Base-by-base conservation (phyloP, 805 yeast species). In the Yarrowia hollandica region DNA sequence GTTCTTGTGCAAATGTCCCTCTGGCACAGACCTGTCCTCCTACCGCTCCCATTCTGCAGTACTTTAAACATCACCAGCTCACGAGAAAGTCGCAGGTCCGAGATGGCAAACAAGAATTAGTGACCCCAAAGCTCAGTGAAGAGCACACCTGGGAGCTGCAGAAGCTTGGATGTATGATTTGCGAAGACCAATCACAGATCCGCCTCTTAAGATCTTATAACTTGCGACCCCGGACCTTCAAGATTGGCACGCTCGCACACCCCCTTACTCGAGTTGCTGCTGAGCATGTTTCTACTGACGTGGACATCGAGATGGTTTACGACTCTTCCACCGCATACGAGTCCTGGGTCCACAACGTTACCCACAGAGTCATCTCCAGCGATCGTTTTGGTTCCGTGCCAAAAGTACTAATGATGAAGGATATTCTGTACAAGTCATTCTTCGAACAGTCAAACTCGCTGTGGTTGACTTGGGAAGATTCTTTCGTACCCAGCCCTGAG, bases 331-430 rank as follows among this genome's bases (percentile, higher is more conserved):
- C 44, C 4, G 55, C 55, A 9, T 37, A 35, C 26, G 44, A 35
- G n/a, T 52, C 58, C 4, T 52, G 58, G 58, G 44, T 37, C n/a
- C 44, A 35, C 33, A 52, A 52, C 6, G 44, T 52, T 15, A 52
- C 58, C 9, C 42, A 37, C 10, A 10, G 58, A 11, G 44, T 37
- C 25, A 52, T 52, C 6, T 52, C 58, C 18, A 25, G 35, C 19
- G 44, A 52, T 8, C 16, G 44, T 10, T 52, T 35, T 8, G 58
- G 58, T 1, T 18, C 42, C 5, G 44, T 35, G 3, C 58, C 58
- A 11, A 25, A 37, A 18, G 42, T 52, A n/a, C 58, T 52, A 23
- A 52, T 52, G 58, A 52, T 52, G 44, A 52, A 52, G 21, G 58
- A 52, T 10, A 9, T 52, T 3, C 31, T 52, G 19, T 52, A 52